Evolutionary conservation across 805 yeast genomes (phyloP).

Genomic region (Saccharomycopsis malanga): DNA sequence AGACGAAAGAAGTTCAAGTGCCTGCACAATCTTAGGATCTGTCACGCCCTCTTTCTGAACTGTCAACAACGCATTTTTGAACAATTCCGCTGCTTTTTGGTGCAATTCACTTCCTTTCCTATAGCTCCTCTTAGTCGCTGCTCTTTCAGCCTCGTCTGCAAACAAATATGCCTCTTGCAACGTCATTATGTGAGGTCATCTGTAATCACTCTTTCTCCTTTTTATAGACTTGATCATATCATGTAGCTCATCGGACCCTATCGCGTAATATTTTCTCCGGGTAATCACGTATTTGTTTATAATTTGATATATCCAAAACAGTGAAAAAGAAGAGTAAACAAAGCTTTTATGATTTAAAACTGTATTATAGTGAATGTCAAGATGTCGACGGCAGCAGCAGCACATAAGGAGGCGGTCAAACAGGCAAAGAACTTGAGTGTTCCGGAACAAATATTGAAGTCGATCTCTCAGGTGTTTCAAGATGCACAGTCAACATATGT

Average conservation of each 20-base stretch:
- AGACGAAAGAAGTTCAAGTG: slow-evolving; percentile 4
- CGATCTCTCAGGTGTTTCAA: slow-evolving; percentile 65
- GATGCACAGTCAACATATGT: slow-evolving; percentile 70
- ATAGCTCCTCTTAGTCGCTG: background rate
- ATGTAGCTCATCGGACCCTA: too few species aligned
- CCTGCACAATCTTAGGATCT: slow-evolving; percentile 5
- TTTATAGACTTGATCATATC: too few species aligned
- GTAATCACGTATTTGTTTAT: too few species aligned
- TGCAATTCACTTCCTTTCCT: background rate
- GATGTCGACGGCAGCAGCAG: slow-evolving; percentile 1
- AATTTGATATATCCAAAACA: too few species aligned
- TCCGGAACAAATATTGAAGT: slow-evolving; percentile 35
- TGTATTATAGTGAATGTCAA: background rate
- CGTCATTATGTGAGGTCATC: slow-evolving; percentile 1
- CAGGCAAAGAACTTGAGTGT: slow-evolving; percentile 7
- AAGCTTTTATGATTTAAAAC: too few species aligned
- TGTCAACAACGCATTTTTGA: background rate
- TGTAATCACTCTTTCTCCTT: too few species aligned
- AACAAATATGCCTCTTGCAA: slow-evolving; percentile 11
- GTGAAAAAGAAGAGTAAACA: too few species aligned
- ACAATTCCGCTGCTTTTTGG: slow-evolving; percentile 1
- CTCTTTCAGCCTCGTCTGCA: slow-evolving; percentile 12
- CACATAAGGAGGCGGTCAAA: slow-evolving; percentile 4
- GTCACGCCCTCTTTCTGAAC: background rate
- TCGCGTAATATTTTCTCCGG: too few species aligned